Conservation (phyloP, 306 rosid species). For the Vicia sativa region DNA sequence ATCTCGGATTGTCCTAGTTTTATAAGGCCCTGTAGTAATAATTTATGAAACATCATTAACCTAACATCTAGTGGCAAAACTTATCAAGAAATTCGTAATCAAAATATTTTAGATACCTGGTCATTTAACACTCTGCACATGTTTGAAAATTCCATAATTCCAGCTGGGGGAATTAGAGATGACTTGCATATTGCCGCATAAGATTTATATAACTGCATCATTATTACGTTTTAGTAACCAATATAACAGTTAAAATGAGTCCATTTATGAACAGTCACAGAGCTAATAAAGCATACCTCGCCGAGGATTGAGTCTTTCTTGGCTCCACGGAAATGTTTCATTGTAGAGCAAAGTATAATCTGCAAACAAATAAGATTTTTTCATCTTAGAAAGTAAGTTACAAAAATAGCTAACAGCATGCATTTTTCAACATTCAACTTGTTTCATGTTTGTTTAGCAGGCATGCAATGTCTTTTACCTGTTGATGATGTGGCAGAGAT, state of each 20-base stretch:
- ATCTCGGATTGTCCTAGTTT: slow-evolving; percentile 82
- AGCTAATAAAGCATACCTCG: slow-evolving; percentile 56
- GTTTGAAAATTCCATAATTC: slow-evolving; percentile 70
- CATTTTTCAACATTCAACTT: too few species aligned
- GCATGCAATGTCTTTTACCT: slow-evolving; percentile 48
- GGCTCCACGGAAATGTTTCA: slow-evolving; percentile 68
- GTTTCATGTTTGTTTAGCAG: too few species aligned
- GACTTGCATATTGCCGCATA: slow-evolving; percentile 70
- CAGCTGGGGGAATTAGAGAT: slow-evolving; percentile 64
- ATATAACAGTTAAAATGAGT: slow-evolving; percentile 3
- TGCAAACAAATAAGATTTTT: slow-evolving; percentile 34
- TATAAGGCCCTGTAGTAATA: slow-evolving; percentile 69
- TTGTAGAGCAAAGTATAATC: slow-evolving; percentile 83
- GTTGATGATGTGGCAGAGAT: slow-evolving; percentile 96
- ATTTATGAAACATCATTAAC: slow-evolving; percentile 30
- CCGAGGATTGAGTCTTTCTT: slow-evolving; percentile 79
- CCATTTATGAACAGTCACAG: neutral
- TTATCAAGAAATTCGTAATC: slow-evolving; percentile 17
- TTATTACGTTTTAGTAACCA: slow-evolving; percentile 13
- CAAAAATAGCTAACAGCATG: neutral
- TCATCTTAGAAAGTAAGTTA: neutral
- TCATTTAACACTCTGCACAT: slow-evolving; percentile 84
- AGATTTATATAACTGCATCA: slow-evolving; percentile 76
- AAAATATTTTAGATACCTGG: slow-evolving; percentile 58
- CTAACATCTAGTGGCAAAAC: neutral